Evolutionary conservation across 768 basidiomycete genomes (phyloP).

Genomic region (Mycena galopus): DNA sequence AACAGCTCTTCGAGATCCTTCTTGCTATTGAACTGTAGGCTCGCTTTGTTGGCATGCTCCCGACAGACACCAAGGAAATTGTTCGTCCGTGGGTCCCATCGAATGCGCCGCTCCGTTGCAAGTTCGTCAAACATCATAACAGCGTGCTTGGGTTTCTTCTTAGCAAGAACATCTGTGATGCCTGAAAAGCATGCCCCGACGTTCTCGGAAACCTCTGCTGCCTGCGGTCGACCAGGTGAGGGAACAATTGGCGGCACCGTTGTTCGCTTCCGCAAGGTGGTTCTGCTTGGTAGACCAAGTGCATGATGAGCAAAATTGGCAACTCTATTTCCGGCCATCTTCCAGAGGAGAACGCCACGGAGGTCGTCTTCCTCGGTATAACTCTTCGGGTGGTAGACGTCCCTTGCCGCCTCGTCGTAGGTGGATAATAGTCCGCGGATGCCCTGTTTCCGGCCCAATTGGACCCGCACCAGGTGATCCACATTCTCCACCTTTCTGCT

Average conservation of each 20-base stretch:
- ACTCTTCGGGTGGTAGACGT: constrained; percentile 41
- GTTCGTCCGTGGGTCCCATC: constrained; percentile 44
- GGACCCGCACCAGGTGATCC: neutral
- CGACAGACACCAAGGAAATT: constrained; percentile 45
- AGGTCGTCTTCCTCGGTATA: constrained; percentile 41
- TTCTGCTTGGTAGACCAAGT: constrained; percentile 30
- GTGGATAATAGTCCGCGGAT: constrained; percentile 23
- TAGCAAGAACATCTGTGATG: constrained; percentile 14
- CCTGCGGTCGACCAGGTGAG: constrained; percentile 29
- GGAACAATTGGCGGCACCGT: constrained; percentile 36
- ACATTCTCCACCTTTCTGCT: constrained; percentile 13
- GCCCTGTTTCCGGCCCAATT: constrained; percentile 12
- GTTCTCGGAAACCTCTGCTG: constrained; percentile 36
- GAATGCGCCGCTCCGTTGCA: constrained; percentile 40
- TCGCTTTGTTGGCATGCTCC: constrained; percentile 38
- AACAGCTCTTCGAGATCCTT: constrained; percentile 42
- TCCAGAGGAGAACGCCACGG: constrained; percentile 38
- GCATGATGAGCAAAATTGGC: constrained; percentile 41
- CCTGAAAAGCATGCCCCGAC: constrained; percentile 29
- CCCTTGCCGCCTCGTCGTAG: constrained; percentile 30
- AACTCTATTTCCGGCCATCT: constrained; percentile 37
- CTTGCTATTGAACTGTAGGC: constrained; percentile 38
- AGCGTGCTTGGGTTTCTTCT: constrained; percentile 33
- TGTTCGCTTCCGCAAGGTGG: constrained; percentile 29
- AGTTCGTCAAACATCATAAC: constrained; percentile 50